These are phyloP conservation scores for Begonia loranthoides DNA, from an alignment of 306 rosid species.

Conservation along the genomic window DNA sequence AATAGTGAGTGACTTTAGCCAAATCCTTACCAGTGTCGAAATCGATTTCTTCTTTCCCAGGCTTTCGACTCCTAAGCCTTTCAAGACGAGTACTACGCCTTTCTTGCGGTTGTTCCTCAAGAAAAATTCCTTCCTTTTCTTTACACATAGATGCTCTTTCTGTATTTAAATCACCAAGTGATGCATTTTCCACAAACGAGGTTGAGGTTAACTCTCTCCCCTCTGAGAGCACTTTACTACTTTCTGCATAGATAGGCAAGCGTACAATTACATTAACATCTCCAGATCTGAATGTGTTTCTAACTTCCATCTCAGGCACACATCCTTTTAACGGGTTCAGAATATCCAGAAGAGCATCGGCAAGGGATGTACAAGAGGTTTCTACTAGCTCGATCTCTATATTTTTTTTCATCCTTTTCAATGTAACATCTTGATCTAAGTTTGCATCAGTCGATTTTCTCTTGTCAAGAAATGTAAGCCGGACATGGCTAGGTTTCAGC, in stretches of 20 bases:
- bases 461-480: conserved; percentile 73
- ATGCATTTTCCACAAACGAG: conserved; percentile 20
- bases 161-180: conserved; percentile 27
- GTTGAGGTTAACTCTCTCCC: conserved; percentile 23
- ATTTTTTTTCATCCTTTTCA: conserved; percentile 61
- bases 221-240: conserved; percentile 26
- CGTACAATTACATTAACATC: conserved; percentile 50
- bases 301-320: conserved; percentile 21
- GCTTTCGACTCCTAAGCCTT: conserved; percentile 92
- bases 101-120: conserved; percentile 83
- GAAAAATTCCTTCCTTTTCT: conserved; percentile 49
- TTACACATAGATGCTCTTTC: conserved; percentile 35
- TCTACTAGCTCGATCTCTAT: conserved; percentile 56
- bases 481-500: conserved; percentile 79
- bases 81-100: conserved; percentile 94
- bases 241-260: conserved; percentile 44
- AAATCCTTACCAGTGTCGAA: conserved; percentile 55
- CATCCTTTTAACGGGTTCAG: conserved; percentile 31
- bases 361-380: conserved; percentile 73
- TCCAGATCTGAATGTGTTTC: conserved; percentile 39
- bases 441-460: conserved; percentile 52
- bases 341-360: conserved; percentile 58
- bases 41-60: conserved; percentile 80
- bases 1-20: conserved; percentile 50
- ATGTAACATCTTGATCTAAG: conserved; percentile 38